Evolutionary conservation across 2,329 filamentous ascomycete genomes (phyloP).

Genomic region (Cyphellophora attinorum): DNA sequence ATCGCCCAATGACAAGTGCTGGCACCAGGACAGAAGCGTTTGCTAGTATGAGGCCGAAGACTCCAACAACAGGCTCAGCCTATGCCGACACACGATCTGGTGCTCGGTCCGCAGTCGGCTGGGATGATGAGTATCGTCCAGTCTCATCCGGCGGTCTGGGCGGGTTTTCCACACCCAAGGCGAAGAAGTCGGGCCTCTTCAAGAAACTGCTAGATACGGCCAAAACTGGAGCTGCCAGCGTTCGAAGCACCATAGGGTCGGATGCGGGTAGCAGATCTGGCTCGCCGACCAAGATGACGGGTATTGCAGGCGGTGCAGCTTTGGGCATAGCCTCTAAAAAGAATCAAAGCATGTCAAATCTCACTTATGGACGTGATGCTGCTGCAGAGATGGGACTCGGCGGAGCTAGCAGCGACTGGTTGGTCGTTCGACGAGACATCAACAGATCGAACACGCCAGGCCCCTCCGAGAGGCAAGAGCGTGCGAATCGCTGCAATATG

Average conservation of each 20-base stretch:
- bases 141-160: slow-evolving; percentile 59
- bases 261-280: slow-evolving; percentile 16
- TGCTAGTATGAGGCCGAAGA: slow-evolving; percentile 33
- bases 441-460: slow-evolving; percentile 92
- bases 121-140: slow-evolving; percentile 31
- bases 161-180: slow-evolving; percentile 64
- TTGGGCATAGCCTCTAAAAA: slow-evolving; percentile 5
- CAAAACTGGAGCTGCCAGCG: slow-evolving; percentile 85
- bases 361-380: slow-evolving; percentile 36
- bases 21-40: slow-evolving; percentile 25
- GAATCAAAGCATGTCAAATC: slow-evolving; percentile 13
- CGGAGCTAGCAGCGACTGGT: slow-evolving; percentile 62
- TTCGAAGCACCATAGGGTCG: slow-evolving; percentile 71
- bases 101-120: slow-evolving; percentile 54
- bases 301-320: slow-evolving; percentile 42
- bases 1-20: slow-evolving; percentile 36
- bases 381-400: slow-evolving; percentile 63
- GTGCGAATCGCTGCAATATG: slow-evolving; percentile 86
- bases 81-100: slow-evolving; percentile 61
- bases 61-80: slow-evolving; percentile 63
- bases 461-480: slow-evolving; percentile 73
- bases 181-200: slow-evolving; percentile 82
- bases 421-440: slow-evolving; percentile 92
- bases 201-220: slow-evolving; percentile 91
- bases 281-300: slow-evolving; percentile 43